phyloP scores from a whole-genome alignment of 1,284 basidiomycete genomes.

The Meripilus lineatus region DNA sequence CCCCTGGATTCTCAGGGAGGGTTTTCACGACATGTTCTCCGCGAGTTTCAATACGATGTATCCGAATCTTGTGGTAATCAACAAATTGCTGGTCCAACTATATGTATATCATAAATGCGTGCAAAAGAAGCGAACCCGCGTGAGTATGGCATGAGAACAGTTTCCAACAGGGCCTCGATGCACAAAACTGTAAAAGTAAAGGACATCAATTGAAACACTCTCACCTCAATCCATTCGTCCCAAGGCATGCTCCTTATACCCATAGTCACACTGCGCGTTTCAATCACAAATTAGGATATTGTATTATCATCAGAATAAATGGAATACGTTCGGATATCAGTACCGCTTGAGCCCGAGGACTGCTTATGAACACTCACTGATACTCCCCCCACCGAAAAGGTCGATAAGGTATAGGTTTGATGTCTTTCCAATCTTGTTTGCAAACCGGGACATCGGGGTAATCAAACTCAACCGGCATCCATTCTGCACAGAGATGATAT shows the following conservation, averaged over 20 bases:
- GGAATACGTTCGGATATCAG: constrained; percentile 3
- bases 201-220: constrained; percentile 6
- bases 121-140: too few species aligned
- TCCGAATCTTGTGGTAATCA: constrained; percentile 48
- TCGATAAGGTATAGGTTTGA: constrained; percentile 55
- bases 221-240: constrained; percentile 65
- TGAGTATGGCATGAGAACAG: neutral
- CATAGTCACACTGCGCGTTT: constrained; percentile 76
- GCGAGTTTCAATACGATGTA: constrained; percentile 46
- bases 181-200: neutral
- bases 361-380: constrained; percentile 46
- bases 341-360: neutral
- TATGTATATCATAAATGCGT: too few species aligned
- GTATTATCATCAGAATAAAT: constrained; percentile 4
- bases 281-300: too few species aligned
- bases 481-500: constrained; percentile 20
- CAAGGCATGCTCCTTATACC: constrained; percentile 64
- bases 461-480: constrained; percentile 32
- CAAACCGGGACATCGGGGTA: constrained; percentile 47
- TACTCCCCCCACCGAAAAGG: constrained; percentile 62
- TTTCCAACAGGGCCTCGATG: constrained; percentile 5
- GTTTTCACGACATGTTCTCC: constrained; percentile 46
- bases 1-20: constrained; percentile 42
- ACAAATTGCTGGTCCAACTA: constrained; percentile 54
- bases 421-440: constrained; percentile 32